A percentile compares a stretch with the other conserved stretches of the same genome.
Conservation (phyloP, 2,329 filamentous ascomycete species). For the Curvularia verruculosa region DNA sequence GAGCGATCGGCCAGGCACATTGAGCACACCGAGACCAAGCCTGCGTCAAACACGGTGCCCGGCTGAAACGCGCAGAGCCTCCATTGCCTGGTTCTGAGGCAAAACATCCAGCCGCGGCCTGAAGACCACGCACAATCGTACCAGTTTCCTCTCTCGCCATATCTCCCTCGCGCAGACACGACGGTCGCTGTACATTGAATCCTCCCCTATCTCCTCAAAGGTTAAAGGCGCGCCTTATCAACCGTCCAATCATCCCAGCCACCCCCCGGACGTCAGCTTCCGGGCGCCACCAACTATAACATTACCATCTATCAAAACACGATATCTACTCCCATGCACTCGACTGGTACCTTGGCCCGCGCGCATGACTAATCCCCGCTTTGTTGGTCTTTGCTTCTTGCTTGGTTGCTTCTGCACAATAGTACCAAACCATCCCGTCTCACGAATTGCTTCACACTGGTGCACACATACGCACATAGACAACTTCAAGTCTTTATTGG, state of each 20-base stretch:
- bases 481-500: conserved; percentile 30
- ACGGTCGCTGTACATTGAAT: too few species aligned
- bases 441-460: neutral
- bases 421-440: neutral
- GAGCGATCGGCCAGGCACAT: conserved; percentile 6
- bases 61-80: conserved; percentile 17
- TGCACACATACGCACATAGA: neutral
- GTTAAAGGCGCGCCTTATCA: neutral
- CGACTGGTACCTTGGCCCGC: too few species aligned
- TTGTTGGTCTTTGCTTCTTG: too few species aligned
- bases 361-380: too few species aligned
- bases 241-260: neutral
- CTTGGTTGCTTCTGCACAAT: conserved; percentile 1
- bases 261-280: conserved; percentile 1
- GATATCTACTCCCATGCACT: neutral
- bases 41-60: conserved; percentile 2
- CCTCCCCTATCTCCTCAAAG: neutral
- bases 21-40: neutral
- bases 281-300: conserved; percentile 10
- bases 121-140: neutral
- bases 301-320: neutral
- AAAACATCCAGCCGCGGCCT: neutral
- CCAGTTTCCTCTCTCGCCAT: neutral
- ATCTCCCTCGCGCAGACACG: too few species aligned
- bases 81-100: conserved; percentile 11